Conservation (phyloP, 2,329 filamentous ascomycete genomes). For the Fusarium decemcellulare region DNA sequence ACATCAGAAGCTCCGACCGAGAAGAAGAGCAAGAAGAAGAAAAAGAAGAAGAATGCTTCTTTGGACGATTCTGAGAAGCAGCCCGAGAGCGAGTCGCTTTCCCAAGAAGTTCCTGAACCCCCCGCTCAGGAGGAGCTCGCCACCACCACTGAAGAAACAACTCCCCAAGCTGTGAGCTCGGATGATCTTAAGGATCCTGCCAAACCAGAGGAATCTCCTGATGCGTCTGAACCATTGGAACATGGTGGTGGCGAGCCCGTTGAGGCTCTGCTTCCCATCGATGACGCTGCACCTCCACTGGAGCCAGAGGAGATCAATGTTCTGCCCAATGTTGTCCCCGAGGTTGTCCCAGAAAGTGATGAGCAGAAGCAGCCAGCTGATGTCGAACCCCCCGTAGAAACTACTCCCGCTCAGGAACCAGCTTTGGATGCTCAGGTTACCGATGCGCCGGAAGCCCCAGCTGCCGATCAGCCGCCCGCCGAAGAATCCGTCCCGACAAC, state of each 20-base stretch:
- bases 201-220: conserved; percentile 20
- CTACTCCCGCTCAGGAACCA: conserved; percentile 37
- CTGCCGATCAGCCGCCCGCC: conserved; percentile 24
- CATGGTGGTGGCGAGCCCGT: conserved; percentile 15
- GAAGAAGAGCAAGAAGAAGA: conserved; percentile 56
- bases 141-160: background rate
- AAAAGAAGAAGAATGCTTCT: conserved; percentile 43
- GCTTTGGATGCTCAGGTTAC: conserved; percentile 27
- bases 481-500: conserved; percentile 25
- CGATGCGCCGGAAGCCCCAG: conserved; percentile 24
- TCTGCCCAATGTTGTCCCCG: conserved; percentile 21
- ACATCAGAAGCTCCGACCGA: conserved; percentile 27
- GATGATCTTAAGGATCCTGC: conserved; percentile 11
- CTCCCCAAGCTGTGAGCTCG: conserved; percentile 1
- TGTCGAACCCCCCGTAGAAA: conserved; percentile 42
- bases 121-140: background rate
- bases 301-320: conserved; percentile 32
- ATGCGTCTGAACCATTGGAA: conserved; percentile 8
- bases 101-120: conserved; percentile 23
- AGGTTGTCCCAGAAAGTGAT: conserved; percentile 37
- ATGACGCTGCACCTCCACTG: conserved; percentile 20
- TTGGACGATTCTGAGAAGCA: conserved; percentile 34
- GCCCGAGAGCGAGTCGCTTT: conserved; percentile 22
- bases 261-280: conserved; percentile 14
- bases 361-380: conserved; percentile 45